These are phyloP conservation scores for Podaxis sp. DNA, from an alignment of 768 basidiomycete species.

Conservation along the genomic window DNA sequence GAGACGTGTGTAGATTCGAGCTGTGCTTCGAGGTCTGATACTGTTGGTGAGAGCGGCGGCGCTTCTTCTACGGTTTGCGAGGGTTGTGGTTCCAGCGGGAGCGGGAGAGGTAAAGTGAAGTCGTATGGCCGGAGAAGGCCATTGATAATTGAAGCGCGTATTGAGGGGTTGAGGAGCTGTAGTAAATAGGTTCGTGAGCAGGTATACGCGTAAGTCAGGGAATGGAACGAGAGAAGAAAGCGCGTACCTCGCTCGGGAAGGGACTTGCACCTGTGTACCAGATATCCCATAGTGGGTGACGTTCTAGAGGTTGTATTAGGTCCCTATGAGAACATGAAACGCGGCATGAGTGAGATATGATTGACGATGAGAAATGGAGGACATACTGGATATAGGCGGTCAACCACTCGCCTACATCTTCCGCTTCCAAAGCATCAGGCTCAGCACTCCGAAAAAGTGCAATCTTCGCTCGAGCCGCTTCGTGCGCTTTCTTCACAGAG, in stretches of 20 bases:
- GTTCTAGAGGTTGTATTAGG: slow-evolving; percentile 46
- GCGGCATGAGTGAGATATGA: not conserved
- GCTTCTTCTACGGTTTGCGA: not conserved
- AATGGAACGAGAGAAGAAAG: not conserved
- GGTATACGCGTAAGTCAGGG: not conserved
- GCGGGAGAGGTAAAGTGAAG: slow-evolving; percentile 30
- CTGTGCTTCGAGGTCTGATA: slow-evolving; percentile 9
- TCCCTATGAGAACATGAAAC: not conserved
- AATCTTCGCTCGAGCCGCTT: not conserved
- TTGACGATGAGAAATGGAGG: slow-evolving; percentile 40
- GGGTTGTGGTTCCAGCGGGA: not conserved
- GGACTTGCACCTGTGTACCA: slow-evolving; percentile 71
- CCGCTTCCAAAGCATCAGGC: not conserved
- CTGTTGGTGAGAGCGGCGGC: slow-evolving; percentile 11
- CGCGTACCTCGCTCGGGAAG: slow-evolving; percentile 64
- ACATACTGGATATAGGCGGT: slow-evolving; percentile 2
- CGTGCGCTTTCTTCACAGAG: not conserved
- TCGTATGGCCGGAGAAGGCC: slow-evolving; percentile 62
- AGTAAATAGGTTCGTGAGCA: not conserved
- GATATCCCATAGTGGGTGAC: slow-evolving; percentile 58
- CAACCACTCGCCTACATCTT: slow-evolving; percentile 1
- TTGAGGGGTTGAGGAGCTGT: slow-evolving; percentile 70
- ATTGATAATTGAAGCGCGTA: slow-evolving; percentile 58
- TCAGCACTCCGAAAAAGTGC: not conserved
- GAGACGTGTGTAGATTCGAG: slow-evolving; percentile 1